Evolutionary conservation across 1,284 basidiomycete genomes (phyloP).

Genomic region (Boletus semigastroideus): DNA sequence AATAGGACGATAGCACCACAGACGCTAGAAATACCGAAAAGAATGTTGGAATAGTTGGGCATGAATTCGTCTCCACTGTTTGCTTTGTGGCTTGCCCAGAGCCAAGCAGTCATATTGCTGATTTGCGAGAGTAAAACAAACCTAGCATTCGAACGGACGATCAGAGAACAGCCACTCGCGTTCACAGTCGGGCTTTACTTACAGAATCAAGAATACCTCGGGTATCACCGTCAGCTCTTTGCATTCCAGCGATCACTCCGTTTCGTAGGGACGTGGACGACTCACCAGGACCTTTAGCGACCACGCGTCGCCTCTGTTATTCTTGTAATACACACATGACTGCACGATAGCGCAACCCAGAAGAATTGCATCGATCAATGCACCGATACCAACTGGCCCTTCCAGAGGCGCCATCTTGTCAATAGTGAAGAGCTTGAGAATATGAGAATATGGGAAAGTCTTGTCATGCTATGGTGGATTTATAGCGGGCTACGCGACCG

Average conservation of each 20-base stretch:
- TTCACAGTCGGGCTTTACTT: conserved; percentile 3
- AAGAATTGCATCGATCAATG: conserved; percentile 25
- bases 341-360: conserved; percentile 26
- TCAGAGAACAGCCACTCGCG: conserved; percentile 5
- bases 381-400: conserved; percentile 25
- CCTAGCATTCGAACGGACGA: conserved; percentile 1
- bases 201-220: conserved; percentile 24
- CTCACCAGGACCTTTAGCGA: conserved; percentile 19
- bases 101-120: conserved; percentile 17
- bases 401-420: conserved; percentile 24
- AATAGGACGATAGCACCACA: conserved; percentile 17
- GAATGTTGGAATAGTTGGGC: conserved; percentile 11
- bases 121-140: conserved; percentile 20
- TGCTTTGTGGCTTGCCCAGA: conserved; percentile 16
- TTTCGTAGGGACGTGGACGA: not conserved
- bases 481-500: conserved; percentile 1
- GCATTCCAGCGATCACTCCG: not conserved
- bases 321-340: conserved; percentile 29
- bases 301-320: conserved; percentile 12
- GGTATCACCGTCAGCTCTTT: conserved; percentile 4
- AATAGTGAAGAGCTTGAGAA: conserved; percentile 1
- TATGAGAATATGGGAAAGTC: not conserved
- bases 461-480: not conserved
- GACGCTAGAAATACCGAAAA: conserved; percentile 23
- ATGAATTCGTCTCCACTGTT: not conserved